Evolutionary conservation across 306 rosid genomes (phyloP).

Genomic region (Malus asiatica): DNA sequence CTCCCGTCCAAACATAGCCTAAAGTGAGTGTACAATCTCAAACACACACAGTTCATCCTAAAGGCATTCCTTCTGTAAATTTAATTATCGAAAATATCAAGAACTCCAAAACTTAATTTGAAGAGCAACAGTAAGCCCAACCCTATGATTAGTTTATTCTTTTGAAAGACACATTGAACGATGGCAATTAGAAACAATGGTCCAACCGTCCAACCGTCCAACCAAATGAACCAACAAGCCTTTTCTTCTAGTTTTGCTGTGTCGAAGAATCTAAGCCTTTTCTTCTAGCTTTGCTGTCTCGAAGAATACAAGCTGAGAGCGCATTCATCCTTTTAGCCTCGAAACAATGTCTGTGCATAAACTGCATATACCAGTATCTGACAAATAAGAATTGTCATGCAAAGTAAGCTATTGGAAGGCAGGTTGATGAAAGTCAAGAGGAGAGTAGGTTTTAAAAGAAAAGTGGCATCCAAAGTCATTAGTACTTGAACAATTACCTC

Average conservation of each 20-base stretch:
- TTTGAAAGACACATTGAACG: not conserved
- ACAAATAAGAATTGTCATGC: too few relatives aligned
- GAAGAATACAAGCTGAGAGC: not conserved
- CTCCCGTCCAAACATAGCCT: too few relatives aligned
- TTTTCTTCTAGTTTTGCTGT: not conserved
- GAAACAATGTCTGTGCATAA: not conserved
- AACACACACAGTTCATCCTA: not conserved
- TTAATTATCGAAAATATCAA: not conserved
- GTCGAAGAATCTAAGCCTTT: not conserved
- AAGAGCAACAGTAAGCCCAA: not conserved
- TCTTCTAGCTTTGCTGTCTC: not conserved
- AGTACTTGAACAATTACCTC: not conserved
- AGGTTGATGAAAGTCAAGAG: not conserved
- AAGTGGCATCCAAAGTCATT: not conserved
- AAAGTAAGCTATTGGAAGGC: not conserved
- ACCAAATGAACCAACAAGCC: not conserved
- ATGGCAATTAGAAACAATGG: not conserved
- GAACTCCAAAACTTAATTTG: not conserved
- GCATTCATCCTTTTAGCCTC: not conserved
- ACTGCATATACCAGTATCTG: not conserved
- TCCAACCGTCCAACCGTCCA: not conserved
- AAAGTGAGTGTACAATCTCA: not conserved
- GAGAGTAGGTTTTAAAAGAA: not conserved
- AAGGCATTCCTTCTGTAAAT: not conserved
- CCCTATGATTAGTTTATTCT: not conserved